Percentiles rank a stretch among this genome's conserved stretches.
phyloP scores from a whole-genome alignment of 306 rosid species.

The Prunus davidiana region DNA sequence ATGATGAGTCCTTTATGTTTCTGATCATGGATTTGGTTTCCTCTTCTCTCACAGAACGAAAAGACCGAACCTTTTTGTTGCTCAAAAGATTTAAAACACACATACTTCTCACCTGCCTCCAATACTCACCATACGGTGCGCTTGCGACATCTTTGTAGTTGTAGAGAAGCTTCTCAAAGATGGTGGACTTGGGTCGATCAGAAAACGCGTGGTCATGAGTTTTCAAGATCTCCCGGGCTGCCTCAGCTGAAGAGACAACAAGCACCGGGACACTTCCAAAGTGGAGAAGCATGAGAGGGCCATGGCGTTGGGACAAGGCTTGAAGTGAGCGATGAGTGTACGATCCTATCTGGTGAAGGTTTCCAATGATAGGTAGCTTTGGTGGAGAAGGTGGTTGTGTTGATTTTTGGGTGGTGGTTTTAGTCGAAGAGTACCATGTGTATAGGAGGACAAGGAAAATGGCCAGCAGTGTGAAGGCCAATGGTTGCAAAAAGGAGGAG shows the following conservation, averaged over 20 bases:
- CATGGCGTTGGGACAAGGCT: constrained; percentile 31
- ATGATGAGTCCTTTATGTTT: constrained; percentile 17
- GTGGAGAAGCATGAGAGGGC: constrained; percentile 46
- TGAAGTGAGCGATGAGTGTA: constrained; percentile 34
- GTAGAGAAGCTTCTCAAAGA: constrained; percentile 26
- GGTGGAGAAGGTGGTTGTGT: constrained; percentile 42
- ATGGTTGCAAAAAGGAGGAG: not conserved
- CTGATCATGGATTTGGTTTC: constrained; percentile 22
- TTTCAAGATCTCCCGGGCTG: constrained; percentile 36
- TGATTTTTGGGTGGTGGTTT: constrained; percentile 1
- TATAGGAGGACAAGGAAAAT: not conserved
- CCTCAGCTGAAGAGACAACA: constrained; percentile 11
- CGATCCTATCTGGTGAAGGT: constrained; percentile 42
- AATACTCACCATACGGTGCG: constrained; percentile 44
- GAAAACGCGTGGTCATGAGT: constrained; percentile 36
- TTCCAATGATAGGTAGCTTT: constrained; percentile 46
- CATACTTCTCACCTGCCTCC: constrained; percentile 39
- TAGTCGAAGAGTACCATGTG: constrained; percentile 16
- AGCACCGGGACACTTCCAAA: constrained; percentile 33
- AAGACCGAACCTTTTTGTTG: constrained; percentile 34
- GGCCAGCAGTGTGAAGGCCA: not conserved
- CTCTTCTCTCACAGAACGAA: constrained; percentile 28
- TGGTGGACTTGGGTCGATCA: constrained; percentile 12
- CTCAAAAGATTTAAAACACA: constrained; percentile 30
- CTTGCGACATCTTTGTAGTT: constrained; percentile 25